These are phyloP conservation scores for Penicillium lagena DNA, from an alignment of 495 filamentous ascomycete species.

Conservation along the genomic window DNA sequence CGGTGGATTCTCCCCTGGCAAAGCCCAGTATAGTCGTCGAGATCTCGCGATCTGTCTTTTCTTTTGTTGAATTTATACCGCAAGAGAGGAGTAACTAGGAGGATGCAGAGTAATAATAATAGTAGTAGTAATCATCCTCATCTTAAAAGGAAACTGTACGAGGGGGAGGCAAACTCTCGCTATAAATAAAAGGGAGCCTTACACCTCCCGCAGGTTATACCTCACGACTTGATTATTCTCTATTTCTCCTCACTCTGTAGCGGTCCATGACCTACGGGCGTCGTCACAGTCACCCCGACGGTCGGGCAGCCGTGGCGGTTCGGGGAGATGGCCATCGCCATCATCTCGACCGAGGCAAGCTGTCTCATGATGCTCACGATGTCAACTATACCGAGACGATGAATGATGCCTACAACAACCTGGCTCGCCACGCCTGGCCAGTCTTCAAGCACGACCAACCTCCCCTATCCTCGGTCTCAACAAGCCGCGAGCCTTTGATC, in stretches of 20 bases:
- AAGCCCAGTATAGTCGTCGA: no score
- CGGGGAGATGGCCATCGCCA: conserved; percentile 8
- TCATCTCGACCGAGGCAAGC: conserved; percentile 5
- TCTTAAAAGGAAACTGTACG: no score
- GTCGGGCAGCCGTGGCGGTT: conserved; percentile 7
- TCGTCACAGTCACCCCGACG: conserved; percentile 2
- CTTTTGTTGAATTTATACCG: neutral
- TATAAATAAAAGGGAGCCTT: no score
- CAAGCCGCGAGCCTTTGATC: conserved; percentile 10
- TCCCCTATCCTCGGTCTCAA: conserved; percentile 8
- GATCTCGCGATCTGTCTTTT: neutral
- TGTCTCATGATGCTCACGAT: neutral
- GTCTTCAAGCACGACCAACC: conserved; percentile 1
- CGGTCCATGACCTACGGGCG: conserved; percentile 9
- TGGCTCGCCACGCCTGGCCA: conserved; percentile 1
- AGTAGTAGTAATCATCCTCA: no score
- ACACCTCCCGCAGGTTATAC: no score
- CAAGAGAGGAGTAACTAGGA: neutral
- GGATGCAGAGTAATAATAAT: no score
- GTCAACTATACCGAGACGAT: neutral
- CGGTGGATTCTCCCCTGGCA: no score
- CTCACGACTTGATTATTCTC: neutral
- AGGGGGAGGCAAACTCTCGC: no score
- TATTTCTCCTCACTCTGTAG: neutral
- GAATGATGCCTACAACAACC: neutral